Base-by-base conservation (phyloP, 2,329 filamentous ascomycete genomes). In the Cercospora zeae-maydis region DNA sequence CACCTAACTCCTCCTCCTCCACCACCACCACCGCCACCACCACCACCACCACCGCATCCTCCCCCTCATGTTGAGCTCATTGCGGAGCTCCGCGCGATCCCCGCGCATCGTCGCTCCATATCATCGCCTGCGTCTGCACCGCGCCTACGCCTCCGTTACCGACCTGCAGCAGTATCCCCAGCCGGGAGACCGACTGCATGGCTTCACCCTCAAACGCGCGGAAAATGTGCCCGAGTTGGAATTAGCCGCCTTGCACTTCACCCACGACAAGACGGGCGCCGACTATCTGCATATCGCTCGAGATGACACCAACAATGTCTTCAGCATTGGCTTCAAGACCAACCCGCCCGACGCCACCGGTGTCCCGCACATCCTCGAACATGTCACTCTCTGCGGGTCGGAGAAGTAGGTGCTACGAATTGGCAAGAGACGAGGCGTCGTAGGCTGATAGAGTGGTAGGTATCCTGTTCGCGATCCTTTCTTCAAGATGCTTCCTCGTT, bases 401-500 rank as follows among this genome's bases (percentile, higher is more conserved):
- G 83, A 96, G 76, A 96, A 96, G 88, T 96, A 74, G 71, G 80
- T 71, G 36, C 42, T 37, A 14, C n/a, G 39, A 27, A 11, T 19
- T 21, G 7, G 14, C 31, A 16, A 13, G 21, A 19, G 19, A 42
- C 53, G 39, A 34, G 34, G 42, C 30, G 9, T 59, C 51, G 61
- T 62, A 65, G 65, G 69, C 70, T 71, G 69, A 71, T 71, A 59
- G 64, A 59, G 27, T 51, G 62, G 57, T 74, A 93, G 91, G 76
- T 96, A 93, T 75, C 95, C 95, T n/a, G 93, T 99, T 63, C 91
- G 95, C 66, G 95, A 99, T 74, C 95, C 95, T 0, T 99, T 99
- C 82, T 99, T 99, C 83, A 99, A 98, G 84, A 99, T 99, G 95
- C 85, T 99, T 27, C 95, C 95, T 21, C 88, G 95, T 70, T 97